A percentile compares a stretch with the other conserved stretches of the same genome.
Evolutionary conservation across 2,329 filamentous ascomycete genomes (phyloP).

Genomic region (Coniella lustricola): DNA sequence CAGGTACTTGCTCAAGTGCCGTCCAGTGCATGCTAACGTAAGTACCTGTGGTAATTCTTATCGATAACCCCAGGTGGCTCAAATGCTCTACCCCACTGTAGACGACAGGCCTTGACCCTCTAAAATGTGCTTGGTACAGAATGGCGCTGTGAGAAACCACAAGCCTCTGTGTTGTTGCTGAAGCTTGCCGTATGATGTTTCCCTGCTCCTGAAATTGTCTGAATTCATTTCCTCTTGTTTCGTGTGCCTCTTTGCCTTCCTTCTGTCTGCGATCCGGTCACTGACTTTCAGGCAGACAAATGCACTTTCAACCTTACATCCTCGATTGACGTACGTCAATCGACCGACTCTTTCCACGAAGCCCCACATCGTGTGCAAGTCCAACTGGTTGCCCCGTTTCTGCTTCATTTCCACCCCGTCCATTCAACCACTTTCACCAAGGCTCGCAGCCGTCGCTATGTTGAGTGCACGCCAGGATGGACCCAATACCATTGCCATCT

Average conservation of each 20-base stretch:
- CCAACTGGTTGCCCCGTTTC: too few relatives aligned
- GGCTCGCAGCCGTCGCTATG: slow-evolving; percentile 13
- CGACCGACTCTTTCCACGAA: neutral
- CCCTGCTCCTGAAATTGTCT: too few relatives aligned
- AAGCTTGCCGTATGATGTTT: too few relatives aligned
- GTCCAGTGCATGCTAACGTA: too few relatives aligned
- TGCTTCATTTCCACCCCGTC: neutral
- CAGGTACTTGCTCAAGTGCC: neutral
- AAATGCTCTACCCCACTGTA: neutral
- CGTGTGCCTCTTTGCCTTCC: too few relatives aligned
- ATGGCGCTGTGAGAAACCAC: too few relatives aligned
- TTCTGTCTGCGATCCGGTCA: neutral
- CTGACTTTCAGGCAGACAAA: neutral
- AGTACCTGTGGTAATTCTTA: neutral
- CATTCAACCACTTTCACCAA: neutral
- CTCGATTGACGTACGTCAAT: neutral
- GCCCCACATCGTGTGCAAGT: neutral
- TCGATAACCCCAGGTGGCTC: too few relatives aligned
- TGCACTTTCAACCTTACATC: neutral
- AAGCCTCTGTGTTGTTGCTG: too few relatives aligned
- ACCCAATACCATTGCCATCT: slow-evolving; percentile 25
- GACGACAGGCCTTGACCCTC: too few relatives aligned
- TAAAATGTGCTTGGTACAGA: too few relatives aligned
- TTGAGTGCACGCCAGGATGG: slow-evolving; percentile 19
- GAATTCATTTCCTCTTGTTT: too few relatives aligned